Evolutionary conservation across 352 stramenopile species (phyloP).

Genomic region (Phytophthora quininea): DNA sequence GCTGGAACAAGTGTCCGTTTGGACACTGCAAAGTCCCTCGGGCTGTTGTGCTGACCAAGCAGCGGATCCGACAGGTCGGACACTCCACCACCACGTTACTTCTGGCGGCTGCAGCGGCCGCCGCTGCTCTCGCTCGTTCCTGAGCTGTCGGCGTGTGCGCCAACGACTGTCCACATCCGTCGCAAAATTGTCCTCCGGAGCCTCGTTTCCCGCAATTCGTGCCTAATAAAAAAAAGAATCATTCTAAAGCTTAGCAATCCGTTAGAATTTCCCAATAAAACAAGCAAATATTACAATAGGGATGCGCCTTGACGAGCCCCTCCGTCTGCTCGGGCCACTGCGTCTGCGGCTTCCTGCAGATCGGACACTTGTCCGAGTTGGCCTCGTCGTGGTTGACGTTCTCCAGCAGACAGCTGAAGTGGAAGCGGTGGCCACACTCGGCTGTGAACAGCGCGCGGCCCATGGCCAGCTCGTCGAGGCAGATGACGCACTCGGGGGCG

Average conservation of each 20-base stretch:
- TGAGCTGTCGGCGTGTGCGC: conserved; percentile 77
- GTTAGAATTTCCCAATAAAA: not conserved
- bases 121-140: conserved; percentile 63
- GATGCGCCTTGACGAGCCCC: conserved; percentile 85
- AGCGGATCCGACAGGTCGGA: conserved; percentile 76
- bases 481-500: conserved; percentile 83
- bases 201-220: conserved; percentile 81
- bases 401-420: conserved; percentile 87
- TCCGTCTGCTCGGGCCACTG: conserved; percentile 88
- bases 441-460: conserved; percentile 81
- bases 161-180: conserved; percentile 75
- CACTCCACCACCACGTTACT: conserved; percentile 83
- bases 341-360: conserved; percentile 84
- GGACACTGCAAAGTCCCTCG: conserved; percentile 76
- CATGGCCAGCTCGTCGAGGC: conserved; percentile 72
- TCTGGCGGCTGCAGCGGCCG: conserved; percentile 50
- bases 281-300: conserved; percentile 54
- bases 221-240: conserved; percentile 33
- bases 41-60: conserved; percentile 73
- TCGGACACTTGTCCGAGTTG: conserved; percentile 89
- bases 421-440: conserved; percentile 87
- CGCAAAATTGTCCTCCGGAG: conserved; percentile 73
- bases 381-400: conserved; percentile 91
- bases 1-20: conserved; percentile 77
- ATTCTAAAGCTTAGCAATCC: not conserved